Evolutionary conservation across 805 yeast species (phyloP).

Genomic region (Kluyveromyces wickerhamii): DNA sequence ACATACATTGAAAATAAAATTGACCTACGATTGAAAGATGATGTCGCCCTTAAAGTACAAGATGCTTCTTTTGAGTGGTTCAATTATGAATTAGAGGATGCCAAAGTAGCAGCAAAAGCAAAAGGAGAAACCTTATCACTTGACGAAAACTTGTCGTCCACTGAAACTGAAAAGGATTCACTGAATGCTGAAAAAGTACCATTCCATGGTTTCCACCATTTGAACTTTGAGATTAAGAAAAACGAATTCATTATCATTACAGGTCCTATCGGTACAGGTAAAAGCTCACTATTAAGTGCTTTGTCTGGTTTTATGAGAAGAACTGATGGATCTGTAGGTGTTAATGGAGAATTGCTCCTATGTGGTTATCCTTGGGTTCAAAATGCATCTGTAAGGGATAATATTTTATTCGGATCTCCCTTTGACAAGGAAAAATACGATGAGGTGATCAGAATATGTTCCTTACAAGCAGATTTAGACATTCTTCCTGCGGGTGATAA

Average conservation of each 20-base stretch:
- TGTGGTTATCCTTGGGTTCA: constrained; percentile 61
- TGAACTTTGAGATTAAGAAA: constrained; percentile 45
- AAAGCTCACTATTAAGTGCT: constrained; percentile 54
- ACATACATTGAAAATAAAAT: constrained; percentile 16
- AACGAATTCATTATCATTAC: constrained; percentile 71
- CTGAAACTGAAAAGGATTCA: constrained; percentile 3
- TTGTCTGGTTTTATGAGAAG: constrained; percentile 55
- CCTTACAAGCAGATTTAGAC: constrained; percentile 49
- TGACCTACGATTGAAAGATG: constrained; percentile 14
- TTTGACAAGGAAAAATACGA: constrained; percentile 43
- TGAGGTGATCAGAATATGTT: constrained; percentile 50
- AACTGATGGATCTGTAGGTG: constrained; percentile 38
- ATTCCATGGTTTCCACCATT: constrained; percentile 38
- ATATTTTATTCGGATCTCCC: constrained; percentile 49
- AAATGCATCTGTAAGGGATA: constrained; percentile 60
- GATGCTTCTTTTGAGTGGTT: constrained; percentile 68
- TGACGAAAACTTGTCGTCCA: background rate
- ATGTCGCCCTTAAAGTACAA: constrained; percentile 40
- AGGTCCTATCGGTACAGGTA: constrained; percentile 15
- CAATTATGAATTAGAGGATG: constrained; percentile 32
- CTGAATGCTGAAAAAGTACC: constrained; percentile 23
- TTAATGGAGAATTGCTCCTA: constrained; percentile 40
- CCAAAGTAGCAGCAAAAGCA: constrained; percentile 23
- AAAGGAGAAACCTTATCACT: constrained; percentile 6
- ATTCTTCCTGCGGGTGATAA: constrained; percentile 46